Conservation (phyloP, 192 early-diverging fungal species). For the Coemansia interrupta region DNA sequence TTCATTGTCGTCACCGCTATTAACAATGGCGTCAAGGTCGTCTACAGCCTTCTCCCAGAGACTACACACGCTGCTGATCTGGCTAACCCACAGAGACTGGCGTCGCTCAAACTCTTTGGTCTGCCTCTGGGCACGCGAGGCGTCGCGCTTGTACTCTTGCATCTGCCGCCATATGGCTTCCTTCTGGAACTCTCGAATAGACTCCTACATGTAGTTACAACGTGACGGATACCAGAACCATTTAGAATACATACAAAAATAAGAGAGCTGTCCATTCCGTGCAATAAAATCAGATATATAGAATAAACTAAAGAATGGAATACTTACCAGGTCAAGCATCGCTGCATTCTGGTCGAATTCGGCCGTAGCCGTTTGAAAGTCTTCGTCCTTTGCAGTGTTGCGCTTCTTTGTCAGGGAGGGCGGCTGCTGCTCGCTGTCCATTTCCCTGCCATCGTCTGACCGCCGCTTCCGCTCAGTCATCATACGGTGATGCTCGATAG, state of each 20-base stretch:
- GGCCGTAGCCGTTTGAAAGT: conserved; percentile 30
- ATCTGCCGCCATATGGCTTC: conserved; percentile 67
- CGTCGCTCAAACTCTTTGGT: conserved; percentile 47
- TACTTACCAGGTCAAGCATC: conserved; percentile 47
- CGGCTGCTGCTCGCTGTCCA: conserved; percentile 36
- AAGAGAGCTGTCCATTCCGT: no score
- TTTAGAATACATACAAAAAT: no score
- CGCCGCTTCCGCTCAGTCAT: conserved; percentile 54
- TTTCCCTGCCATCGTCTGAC: conserved; percentile 46
- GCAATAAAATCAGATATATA: no score
- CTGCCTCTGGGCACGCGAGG: conserved; percentile 45
- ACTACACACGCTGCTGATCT: conserved; percentile 42
- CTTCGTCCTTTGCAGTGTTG: conserved; percentile 41
- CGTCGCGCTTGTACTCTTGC: conserved; percentile 63
- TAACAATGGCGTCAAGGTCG: conserved; percentile 35
- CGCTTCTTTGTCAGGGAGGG: conserved; percentile 48
- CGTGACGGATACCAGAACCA: no score
- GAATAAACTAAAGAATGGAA: background rate
- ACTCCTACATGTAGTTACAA: conserved; percentile 19
- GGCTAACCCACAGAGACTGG: conserved; percentile 43
- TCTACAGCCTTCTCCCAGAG: conserved; percentile 54
- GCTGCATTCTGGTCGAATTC: conserved; percentile 46
- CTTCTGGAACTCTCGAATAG: conserved; percentile 59
- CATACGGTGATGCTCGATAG: conserved; percentile 19
- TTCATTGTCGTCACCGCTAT: conserved; percentile 1